Base-by-base conservation (phyloP, 208 protist species). In the Leishmania gerbilli region DNA sequence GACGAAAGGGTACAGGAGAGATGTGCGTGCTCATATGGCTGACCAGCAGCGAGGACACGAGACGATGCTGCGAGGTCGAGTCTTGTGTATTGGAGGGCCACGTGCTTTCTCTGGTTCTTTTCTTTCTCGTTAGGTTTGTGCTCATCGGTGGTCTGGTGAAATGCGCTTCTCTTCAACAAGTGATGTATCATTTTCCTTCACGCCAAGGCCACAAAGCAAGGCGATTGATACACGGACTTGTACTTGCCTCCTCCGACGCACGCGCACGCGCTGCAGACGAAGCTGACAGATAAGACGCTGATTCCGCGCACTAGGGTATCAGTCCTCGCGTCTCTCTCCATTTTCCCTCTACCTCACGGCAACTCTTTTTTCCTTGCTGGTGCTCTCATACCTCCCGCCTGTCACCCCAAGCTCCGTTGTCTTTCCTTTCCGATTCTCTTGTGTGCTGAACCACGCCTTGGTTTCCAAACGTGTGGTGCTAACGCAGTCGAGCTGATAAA, bases 391-490 rank as follows among this genome's bases (percentile, higher is more conserved):
- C 31, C 58, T 31, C 21, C 27, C 58, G 31, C 27, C 58, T 34
- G 21, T 31, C 58, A 31, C 58, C 58, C 11, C 27, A 64, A 64
- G 1, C 13, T 5, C 58, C 58, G 6, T 64, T 64, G 7, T 34
- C 0, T 64, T 88, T 71, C 78, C 31, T 79, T 58, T 47, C 77
- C 3, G 65, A 62, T n/a, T 71, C 79, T 37, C 60, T 69, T 74
- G 1, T 78, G 53, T 55, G 58, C 67, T 67, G 11, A 21, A 19
- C 6, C n/a, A 45, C 27, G 24, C 13, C 9, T 74, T 64, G 5
- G 42, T 64, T 45, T 62, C 37, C 15, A n/a, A 77, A 37, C 27
- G 7, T 45, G 53, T 37, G 8, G 21, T 42, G 47, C n/a, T 74
- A 42, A 74, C 13, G 71, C 47, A n/a, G 34, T 27, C 9, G 13